Conservation (phyloP, 1,284 basidiomycete species). For the Sporisorium graminicola region DNA sequence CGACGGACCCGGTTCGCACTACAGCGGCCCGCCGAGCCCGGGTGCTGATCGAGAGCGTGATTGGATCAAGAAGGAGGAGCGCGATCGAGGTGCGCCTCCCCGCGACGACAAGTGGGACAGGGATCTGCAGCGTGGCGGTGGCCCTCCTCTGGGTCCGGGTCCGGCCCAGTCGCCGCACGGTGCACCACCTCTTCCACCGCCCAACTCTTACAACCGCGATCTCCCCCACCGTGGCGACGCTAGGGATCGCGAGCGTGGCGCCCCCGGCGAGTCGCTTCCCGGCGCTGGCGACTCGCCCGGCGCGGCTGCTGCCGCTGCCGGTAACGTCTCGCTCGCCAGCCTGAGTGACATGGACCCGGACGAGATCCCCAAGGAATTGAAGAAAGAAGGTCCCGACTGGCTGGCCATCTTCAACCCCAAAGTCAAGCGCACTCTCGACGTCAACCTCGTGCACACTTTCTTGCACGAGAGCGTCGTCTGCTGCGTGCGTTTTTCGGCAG, state of each 20-base stretch:
- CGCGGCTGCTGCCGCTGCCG: constrained; percentile 48
- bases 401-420: constrained; percentile 93
- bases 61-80: constrained; percentile 62
- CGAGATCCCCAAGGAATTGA: constrained; percentile 73
- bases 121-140: constrained; percentile 56
- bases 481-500: constrained; percentile 89
- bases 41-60: constrained; percentile 64
- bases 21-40: constrained; percentile 55
- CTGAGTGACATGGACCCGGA: constrained; percentile 64
- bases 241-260: constrained; percentile 36
- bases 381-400: constrained; percentile 92
- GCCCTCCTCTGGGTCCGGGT: constrained; percentile 41
- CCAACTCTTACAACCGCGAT: constrained; percentile 47
- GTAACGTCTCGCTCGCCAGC: constrained; percentile 64
- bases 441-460: constrained; percentile 88
- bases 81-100: constrained; percentile 49
- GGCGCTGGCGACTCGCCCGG: constrained; percentile 43
- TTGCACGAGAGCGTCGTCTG: constrained; percentile 92
- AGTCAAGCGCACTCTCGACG: constrained; percentile 83
- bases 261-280: constrained; percentile 17
- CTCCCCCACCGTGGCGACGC: constrained; percentile 34
- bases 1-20: constrained; percentile 45
- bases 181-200: constrained; percentile 50
- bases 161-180: constrained; percentile 53
- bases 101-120: constrained; percentile 59